Percentiles rank a stretch among this genome's conserved stretches.
phyloP scores from a whole-genome alignment of 2,329 filamentous ascomycete genomes.

The Fusarium circinatum region DNA sequence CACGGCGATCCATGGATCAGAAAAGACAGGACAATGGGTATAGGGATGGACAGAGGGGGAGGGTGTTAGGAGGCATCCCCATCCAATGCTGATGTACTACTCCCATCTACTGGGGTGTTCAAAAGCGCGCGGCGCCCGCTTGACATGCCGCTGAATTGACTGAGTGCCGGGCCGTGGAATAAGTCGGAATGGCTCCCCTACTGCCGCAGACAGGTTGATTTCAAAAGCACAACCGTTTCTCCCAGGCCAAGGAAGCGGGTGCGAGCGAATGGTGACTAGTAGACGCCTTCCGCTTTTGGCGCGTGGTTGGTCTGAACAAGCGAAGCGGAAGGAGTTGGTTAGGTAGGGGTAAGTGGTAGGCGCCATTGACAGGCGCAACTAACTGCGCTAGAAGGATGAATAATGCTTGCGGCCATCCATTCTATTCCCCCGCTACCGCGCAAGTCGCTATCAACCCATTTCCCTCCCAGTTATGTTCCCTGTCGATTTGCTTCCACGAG shows the following conservation, averaged over 20 bases:
- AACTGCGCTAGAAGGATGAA: conserved; percentile 34
- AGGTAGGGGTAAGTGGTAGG: conserved; percentile 20
- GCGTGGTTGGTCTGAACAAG: conserved; percentile 29
- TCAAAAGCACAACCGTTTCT: neutral
- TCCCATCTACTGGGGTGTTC: conserved; percentile 10
- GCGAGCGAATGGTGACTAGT: conserved; percentile 26
- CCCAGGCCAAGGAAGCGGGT: conserved; percentile 20
- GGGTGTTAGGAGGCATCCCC: conserved; percentile 11
- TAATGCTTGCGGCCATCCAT: conserved; percentile 31
- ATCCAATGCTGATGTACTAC: conserved; percentile 14
- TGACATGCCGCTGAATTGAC: conserved; percentile 34
- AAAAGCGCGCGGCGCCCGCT: conserved; percentile 34
- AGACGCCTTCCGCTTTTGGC: conserved; percentile 44
- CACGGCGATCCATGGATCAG: conserved; percentile 26
- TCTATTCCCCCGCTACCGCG: conserved; percentile 30
- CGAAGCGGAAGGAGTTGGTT: conserved; percentile 22
- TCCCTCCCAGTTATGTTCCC: neutral
- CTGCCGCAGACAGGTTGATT: conserved; percentile 24
- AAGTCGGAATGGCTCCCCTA: conserved; percentile 24
- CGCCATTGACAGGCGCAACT: conserved; percentile 36
- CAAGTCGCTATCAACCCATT: conserved; percentile 19
- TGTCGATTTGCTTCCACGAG: conserved; percentile 8
- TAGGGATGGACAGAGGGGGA: conserved; percentile 8
- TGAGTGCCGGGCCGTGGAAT: conserved; percentile 36
- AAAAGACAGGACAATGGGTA: conserved; percentile 13